phyloP scores from a whole-genome alignment of 805 yeast genomes.

The Ogataea dorogensis region DNA sequence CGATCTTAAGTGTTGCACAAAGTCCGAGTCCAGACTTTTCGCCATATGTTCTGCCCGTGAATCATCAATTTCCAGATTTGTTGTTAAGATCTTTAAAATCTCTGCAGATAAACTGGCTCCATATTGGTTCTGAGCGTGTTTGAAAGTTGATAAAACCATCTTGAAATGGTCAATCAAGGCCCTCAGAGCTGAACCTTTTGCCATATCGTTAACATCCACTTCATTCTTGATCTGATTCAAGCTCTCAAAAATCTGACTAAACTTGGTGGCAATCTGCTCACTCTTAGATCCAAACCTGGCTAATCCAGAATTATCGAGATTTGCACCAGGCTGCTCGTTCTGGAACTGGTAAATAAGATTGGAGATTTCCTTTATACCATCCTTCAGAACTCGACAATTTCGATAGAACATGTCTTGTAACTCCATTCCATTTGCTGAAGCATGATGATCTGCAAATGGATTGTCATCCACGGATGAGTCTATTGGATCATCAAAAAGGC shows the following conservation, averaged over 20 bases:
- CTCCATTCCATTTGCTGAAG: constrained; percentile 1
- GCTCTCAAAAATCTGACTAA: not conserved
- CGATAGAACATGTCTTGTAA: constrained; percentile 5
- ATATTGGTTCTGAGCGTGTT: constrained; percentile 6
- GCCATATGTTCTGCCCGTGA: not conserved
- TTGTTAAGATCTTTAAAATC: not conserved
- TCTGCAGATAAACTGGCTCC: not conserved
- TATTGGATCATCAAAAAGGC: not conserved
- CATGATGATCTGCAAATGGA: constrained; percentile 1
- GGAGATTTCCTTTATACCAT: constrained; percentile 1
- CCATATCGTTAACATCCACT: not conserved
- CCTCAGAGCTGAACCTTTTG: not conserved
- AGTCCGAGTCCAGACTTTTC: constrained; percentile 1
- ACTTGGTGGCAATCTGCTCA: not conserved
- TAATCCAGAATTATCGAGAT: constrained; percentile 1
- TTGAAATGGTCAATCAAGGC: constrained; percentile 2
- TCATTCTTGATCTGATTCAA: constrained; percentile 1
- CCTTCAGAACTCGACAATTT: constrained; percentile 2
- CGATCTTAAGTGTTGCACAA: not conserved
- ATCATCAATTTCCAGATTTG: not conserved
- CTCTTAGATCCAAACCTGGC: not conserved
- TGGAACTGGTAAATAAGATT: constrained; percentile 3
- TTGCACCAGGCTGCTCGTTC: constrained; percentile 1
- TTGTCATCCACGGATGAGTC: not conserved
- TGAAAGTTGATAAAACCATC: constrained; percentile 6